Percentiles rank a stretch among this genome's conserved stretches.
Evolutionary conservation across 75 land plant species (phyloP).

Genomic region (Pinus tabuliformis): DNA sequence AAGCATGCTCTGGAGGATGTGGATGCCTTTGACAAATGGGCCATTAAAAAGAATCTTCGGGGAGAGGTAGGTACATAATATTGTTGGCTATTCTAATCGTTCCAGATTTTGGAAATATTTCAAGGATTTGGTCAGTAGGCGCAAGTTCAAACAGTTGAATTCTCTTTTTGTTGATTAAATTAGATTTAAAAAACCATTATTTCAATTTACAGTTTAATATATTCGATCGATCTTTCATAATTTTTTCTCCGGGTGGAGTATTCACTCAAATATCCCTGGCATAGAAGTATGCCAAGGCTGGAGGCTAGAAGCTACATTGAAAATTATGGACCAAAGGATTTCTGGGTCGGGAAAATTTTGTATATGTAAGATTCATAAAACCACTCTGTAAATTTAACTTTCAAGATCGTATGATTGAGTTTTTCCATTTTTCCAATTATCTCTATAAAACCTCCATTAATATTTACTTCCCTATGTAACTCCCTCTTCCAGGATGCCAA

Average conservation of each 20-base stretch:
- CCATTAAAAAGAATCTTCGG: too few species aligned
- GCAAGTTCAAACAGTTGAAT: too few species aligned
- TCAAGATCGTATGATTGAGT: not conserved
- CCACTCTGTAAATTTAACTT: not conserved
- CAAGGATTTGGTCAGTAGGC: too few species aligned
- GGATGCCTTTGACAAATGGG: too few species aligned
- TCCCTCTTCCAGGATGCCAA: constrained; percentile 30
- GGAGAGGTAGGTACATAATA: too few species aligned
- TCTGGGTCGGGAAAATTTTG: constrained; percentile 35
- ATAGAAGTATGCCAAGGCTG: constrained; percentile 18
- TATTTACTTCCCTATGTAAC: not conserved
- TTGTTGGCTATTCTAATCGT: too few species aligned
- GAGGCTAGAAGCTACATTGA: constrained; percentile 32
- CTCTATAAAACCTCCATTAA: not conserved
- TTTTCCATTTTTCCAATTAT: not conserved
- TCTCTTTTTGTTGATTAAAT: too few species aligned
- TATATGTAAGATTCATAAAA: constrained; percentile 16
- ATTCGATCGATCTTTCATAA: not conserved
- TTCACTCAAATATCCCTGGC: constrained; percentile 22
- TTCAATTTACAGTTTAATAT: too few species aligned
- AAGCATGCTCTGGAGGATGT: too few species aligned
- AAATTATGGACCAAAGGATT: constrained; percentile 32
- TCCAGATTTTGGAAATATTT: too few species aligned
- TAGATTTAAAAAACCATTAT: too few species aligned
- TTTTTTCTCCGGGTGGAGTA: constrained; percentile 20